phyloP scores from a whole-genome alignment of 2,329 filamentous ascomycete genomes.

The Trematosphaeria pertusa region DNA sequence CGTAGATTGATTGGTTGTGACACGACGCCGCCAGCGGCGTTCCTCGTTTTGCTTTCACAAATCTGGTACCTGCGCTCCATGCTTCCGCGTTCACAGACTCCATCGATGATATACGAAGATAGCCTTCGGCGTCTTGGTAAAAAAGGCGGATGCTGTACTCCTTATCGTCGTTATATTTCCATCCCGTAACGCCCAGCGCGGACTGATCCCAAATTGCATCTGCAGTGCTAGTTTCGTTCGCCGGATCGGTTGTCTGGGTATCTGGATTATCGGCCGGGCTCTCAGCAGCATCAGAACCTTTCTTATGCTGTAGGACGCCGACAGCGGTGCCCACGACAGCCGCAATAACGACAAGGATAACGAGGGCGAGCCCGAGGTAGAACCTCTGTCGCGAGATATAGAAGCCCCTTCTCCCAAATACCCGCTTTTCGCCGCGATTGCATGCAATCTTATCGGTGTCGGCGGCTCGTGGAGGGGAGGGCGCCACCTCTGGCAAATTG shows the following conservation, averaged over 20 bases:
- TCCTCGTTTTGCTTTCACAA: constrained; percentile 4
- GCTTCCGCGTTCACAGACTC: background rate
- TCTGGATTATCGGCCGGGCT: background rate
- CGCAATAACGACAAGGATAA: background rate
- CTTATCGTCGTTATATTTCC: background rate
- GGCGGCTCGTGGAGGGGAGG: background rate
- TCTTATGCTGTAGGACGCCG: background rate
- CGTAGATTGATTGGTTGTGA: constrained; percentile 5
- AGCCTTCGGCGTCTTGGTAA: constrained; percentile 5
- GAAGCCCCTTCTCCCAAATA: background rate
- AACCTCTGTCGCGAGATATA: background rate
- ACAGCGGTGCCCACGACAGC: background rate
- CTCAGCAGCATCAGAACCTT: background rate
- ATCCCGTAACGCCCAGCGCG: background rate
- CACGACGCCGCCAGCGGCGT: constrained; percentile 4
- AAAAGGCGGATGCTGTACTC: background rate
- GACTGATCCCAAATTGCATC: background rate
- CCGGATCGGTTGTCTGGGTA: background rate
- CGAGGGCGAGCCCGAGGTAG: background rate
- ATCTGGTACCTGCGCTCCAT: constrained; percentile 1
- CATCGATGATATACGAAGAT: background rate
- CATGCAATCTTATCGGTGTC: background rate
- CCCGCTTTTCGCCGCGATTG: background rate
- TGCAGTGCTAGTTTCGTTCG: background rate
- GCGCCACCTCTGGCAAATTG: background rate